Base-by-base conservation (phyloP, 2,329 filamentous ascomycete species). In the Cladosporium velox region DNA sequence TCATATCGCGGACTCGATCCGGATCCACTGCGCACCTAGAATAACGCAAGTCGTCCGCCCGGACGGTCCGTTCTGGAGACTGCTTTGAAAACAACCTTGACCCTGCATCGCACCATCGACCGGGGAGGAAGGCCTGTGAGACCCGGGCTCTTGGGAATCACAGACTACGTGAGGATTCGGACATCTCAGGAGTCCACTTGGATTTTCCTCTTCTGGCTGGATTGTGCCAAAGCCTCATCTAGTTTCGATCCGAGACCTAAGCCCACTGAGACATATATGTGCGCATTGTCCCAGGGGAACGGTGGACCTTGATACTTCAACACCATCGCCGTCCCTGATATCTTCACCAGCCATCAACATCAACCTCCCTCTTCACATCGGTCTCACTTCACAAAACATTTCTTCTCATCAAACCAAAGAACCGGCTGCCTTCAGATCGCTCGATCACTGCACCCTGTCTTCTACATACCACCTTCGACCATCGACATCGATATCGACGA, bases 381-480 rank as follows among this genome's bases (percentile, higher is more conserved):
- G 60, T 63, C 41, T 63, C 60, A 63, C 60, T 44, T 63, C 60
- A 44, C 60, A 44, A 47, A 47, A 63, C 49, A 55, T 32, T 44
- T 63, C 60, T 63, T 63, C 60, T 63, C 60, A 63, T 63, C 60
- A 63, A 63, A 63, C 60, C 34, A 32, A 41, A 63, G 60, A 54
- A 54, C 60, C 47, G 60, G 30, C 60, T 55, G 59, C 59, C 60
- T 54, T 63, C 60, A 63, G 60, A 63, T 63, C 60, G 60, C 47
- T 63, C 60, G 60, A 63, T 63, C 60, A 18, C 34, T 52, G 41
- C 30, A 34, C 41, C 59, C 59, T 63, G 18, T 51, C 24, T 21
- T 32, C 60, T 63, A 21, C 60, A 51, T 35, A n/a, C 12, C 47
- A 30, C 14, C 44, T 5, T 28, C 52, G 52, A 34, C n/a, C 28